Evolutionary conservation across 768 basidiomycete species (phyloP), one percentile per base, ranked within the genome.

Genomic region (Clathrus columnatus): DNA sequence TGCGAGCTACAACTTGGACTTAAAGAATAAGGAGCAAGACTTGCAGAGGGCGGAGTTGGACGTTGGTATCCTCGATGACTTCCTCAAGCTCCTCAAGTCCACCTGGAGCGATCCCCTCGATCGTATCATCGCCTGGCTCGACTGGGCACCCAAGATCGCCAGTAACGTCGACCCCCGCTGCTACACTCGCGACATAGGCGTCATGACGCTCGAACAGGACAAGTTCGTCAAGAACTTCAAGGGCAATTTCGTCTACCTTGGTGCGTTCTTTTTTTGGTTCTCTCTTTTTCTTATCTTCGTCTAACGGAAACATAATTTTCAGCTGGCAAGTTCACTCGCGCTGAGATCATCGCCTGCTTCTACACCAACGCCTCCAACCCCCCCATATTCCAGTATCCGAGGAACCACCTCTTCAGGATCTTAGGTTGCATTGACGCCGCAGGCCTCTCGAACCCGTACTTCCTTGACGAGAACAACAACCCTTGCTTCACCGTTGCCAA

Each of bases 161-260:
- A 57, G 59, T 58, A 54, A 50, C 32, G 56, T 61, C 41, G 64
- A 62, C 57, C 56, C 61, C 28, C 48, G 45, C 59, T 50, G 29
- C 46, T 68, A 65, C 59, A 69, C 67, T 51, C 29, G 49, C 5
- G 67, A 70, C 52, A 50, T 63, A n/a, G 64, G 54, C 41, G 55
- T 59, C 5, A 60, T 71, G 51, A 57, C 14, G 16, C 50, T 69
- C 50, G 60, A 69, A 56, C 48, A 27, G 56, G 59, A 5, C 23
- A 66, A 58, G 59, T 29, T 61, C 52, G 44, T 44, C 51, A 23
- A 36, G 27, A 52, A 62, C 26, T 68, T 66, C 46, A 46, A 60
- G 55, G 48, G 57, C 16, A 66, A 63, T 23, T 26, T 51, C 17
- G 48, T 44, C 28, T 57, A 29, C 41, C 30, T 21, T 21, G 43